Evolutionary conservation across 140 eudicot genomes (phyloP).

Genomic region (Flaveria floridana): DNA sequence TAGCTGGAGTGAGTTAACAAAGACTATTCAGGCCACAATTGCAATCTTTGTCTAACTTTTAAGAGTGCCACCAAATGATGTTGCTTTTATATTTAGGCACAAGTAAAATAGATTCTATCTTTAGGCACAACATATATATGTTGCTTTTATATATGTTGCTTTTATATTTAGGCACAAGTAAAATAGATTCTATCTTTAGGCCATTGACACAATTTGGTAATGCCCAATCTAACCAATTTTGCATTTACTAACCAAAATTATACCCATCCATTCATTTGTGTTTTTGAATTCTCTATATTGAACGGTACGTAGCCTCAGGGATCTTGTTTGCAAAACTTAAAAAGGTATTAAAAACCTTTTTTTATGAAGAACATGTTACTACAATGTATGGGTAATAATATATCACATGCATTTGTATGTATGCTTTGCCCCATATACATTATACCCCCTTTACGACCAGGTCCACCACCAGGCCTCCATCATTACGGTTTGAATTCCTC

Average conservation of each 20-base stretch:
- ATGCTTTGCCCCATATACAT: background rate
- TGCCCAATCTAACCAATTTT: background rate
- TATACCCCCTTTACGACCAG: constrained; percentile 6
- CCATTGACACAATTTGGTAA: background rate
- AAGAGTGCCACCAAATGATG: background rate
- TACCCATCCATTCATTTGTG: background rate
- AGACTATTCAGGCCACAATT: background rate
- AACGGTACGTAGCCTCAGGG: background rate
- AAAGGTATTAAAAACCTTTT: background rate
- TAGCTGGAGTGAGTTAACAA: background rate
- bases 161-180: background rate
- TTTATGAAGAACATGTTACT: background rate
- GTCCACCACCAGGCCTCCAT: background rate
- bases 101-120: background rate
- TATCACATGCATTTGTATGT: background rate
- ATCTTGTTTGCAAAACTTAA: background rate
- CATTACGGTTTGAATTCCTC: background rate
- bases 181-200: background rate
- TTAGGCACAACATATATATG: constrained; percentile 2
- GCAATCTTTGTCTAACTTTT: background rate
- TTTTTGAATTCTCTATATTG: background rate
- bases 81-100: background rate
- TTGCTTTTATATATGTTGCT: background rate
- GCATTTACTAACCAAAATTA: background rate
- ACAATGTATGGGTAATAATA: background rate